Evolutionary conservation across 179 eudicot genomes (phyloP).

Genomic region (Spergularia azorica): DNA sequence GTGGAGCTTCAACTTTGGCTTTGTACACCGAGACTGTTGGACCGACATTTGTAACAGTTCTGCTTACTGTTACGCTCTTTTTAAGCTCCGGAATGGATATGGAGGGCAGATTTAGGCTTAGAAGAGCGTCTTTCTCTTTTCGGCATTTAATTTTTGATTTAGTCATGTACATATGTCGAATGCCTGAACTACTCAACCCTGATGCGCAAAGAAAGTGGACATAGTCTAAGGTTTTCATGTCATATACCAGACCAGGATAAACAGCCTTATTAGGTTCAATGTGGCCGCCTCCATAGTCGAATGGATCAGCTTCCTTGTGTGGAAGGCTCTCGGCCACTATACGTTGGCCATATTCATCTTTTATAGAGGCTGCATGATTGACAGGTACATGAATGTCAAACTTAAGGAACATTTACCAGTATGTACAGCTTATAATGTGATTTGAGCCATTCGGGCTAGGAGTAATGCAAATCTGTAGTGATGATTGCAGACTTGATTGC

Average conservation of each 20-base stretch:
- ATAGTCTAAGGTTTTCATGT: conserved; percentile 23
- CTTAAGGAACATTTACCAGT: not conserved
- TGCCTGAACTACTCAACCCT: not conserved
- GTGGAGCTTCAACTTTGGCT: conserved; percentile 24
- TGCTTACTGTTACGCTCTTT: conserved; percentile 6
- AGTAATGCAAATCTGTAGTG: conserved; percentile 34
- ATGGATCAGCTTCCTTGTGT: conserved; percentile 24
- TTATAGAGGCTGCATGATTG: conserved; percentile 12
- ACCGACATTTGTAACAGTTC: conserved; percentile 28
- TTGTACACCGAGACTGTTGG: conserved; percentile 11
- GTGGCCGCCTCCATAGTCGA: conserved; percentile 29
- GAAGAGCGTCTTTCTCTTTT: not conserved
- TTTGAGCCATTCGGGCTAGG: not conserved
- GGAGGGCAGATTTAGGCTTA: conserved; percentile 23
- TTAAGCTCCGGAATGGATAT: conserved; percentile 19
- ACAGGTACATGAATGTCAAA: not conserved
- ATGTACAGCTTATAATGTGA: not conserved
- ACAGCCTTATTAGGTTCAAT: conserved; percentile 24
- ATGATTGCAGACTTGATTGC: conserved; percentile 50
- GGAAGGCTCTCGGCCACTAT: conserved; percentile 24
- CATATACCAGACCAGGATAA: conserved; percentile 29
- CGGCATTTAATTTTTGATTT: conserved; percentile 10
- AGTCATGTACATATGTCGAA: conserved; percentile 7
- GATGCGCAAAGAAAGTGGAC: conserved; percentile 13
- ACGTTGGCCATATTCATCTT: conserved; percentile 19